Base-by-base conservation (phyloP, 164 flowering plant species). In the Malania oleifera region DNA sequence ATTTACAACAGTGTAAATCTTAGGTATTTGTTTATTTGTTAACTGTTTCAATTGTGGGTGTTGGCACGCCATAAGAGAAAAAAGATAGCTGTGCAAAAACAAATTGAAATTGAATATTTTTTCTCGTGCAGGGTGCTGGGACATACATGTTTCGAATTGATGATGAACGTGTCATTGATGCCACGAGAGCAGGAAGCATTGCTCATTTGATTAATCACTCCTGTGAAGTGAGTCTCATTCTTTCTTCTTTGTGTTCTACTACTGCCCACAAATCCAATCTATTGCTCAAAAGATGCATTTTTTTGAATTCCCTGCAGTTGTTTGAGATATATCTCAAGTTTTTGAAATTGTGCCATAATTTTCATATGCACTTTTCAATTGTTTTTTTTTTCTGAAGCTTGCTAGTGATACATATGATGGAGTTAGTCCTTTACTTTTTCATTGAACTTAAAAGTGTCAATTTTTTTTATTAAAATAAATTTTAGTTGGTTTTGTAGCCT, bases 161-260 rank as follows among this genome's bases (percentile, higher is more conserved):
- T 71, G 87, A 90, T 70, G 93, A 90, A 45, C 86, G 89, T 57
- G 99, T 93, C n/a, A 80, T 93, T 67, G 99, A 93, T 82, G 99
- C 99, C 31, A 93, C 99, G 26, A 78, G 89, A 66, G 92, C 97
- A 5, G 99, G 99, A 61, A 90, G 96, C 81, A 86, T 93, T 43
- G 99, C 99, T 63, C 99, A 93, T 77, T 67, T 93, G 46, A 90
- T 93, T 56, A 93, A 93, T 71, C 99, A 93, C 63, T 93, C 97
- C 49, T 93, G 99, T 69, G 97, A 86, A 66, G 98, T 93, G 69
- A 54, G 88, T 66, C 46, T 29, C 20, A 28, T 64, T n/a, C n/a
- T 34, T 19, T 24, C 1, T 34, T 44, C n/a, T 52, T 12, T 23
- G 26, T 58, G 11, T 17, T 27, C 9, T 15, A 3, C 8, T 38